Base-by-base conservation (phyloP, 2,329 filamentous ascomycete species). In the Monilinia fructigena region DNA sequence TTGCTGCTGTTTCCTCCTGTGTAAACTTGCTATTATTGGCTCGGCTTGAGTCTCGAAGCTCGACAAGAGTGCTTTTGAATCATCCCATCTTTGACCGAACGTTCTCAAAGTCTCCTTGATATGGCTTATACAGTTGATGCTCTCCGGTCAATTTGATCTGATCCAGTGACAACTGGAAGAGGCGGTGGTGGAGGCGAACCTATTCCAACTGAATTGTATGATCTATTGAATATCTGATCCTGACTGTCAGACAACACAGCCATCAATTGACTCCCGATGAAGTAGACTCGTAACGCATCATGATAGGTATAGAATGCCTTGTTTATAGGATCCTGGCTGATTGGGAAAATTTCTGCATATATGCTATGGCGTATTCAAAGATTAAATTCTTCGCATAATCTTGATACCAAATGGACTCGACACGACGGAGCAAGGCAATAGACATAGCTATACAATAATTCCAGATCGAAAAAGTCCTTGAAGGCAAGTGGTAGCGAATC, bases 391-490 rank as follows among this genome's bases (percentile, higher is more conserved):
- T 90, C 48, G 89, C 90, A 75, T 94, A 92, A 55, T 92, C 85
- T 4, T 4, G 87, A 89, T 60, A 93, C 87, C 28, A 85, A 82
- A 0, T 91, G 90, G 4, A 90, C 87, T 55, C 89, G 84, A 1
- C 88, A 86, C 47, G 90, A 93, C 0, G 93, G 92, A 0, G 92
- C 92, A 10, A 97, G 84, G 66, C 94, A 91, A 76, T 97, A 92
- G 31, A 97, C 89, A 72, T 92, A 95, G 74, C 92, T 96, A 79
- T 97, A 98, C 56, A 94, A 85, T 53, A 96, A 79, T 75, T 99
- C 95, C 20, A 97, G 85, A 69, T 95, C 90, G 74, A 97, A 96
- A 70, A 93, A 86, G 58, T 90, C 85, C 50, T 88, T 85, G 69
- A 93, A 88, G 35, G 85, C 83, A 0, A 83, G 80, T 0, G 89